A percentile compares a stretch with the other conserved stretches of the same genome.
Conservation (phyloP, 441 rosid species). For the Theobroma grandiflorum region DNA sequence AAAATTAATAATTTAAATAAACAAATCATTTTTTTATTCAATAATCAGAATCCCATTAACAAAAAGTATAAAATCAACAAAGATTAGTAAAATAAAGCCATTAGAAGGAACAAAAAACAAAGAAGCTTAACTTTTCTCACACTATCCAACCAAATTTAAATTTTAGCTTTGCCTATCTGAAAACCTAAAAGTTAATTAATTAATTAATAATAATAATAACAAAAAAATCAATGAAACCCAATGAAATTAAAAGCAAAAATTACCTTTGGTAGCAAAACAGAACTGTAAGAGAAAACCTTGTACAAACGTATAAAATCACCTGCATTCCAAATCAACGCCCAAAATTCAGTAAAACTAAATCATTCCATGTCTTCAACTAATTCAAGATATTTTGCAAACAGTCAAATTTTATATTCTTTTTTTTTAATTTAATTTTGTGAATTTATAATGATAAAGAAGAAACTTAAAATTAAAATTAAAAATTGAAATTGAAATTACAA, state of each 20-base stretch:
- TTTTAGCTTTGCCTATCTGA: neutral
- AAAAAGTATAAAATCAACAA: neutral
- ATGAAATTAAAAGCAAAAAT: neutral
- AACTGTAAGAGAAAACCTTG: neutral
- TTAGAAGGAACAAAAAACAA: neutral
- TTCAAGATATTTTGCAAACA: neutral
- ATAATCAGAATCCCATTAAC: neutral
- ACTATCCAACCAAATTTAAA: neutral
- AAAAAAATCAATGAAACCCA: neutral
- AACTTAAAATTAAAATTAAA: neutral
- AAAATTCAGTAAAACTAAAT: neutral
- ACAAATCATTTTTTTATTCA: neutral
- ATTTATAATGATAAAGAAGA: neutral
- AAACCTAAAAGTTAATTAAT: neutral
- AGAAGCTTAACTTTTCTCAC: neutral
- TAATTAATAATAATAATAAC: too few species aligned
- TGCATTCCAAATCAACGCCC: neutral
- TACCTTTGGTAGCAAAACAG: neutral
- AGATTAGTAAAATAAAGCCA: neutral
- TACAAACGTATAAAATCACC: neutral
- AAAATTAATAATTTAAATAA: neutral
- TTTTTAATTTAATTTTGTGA: neutral
- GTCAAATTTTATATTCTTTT: neutral
- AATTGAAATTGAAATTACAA: neutral
- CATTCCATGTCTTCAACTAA: neutral